Conservation (phyloP, 1,284 basidiomycete species). For the Irpex sp. region DNA sequence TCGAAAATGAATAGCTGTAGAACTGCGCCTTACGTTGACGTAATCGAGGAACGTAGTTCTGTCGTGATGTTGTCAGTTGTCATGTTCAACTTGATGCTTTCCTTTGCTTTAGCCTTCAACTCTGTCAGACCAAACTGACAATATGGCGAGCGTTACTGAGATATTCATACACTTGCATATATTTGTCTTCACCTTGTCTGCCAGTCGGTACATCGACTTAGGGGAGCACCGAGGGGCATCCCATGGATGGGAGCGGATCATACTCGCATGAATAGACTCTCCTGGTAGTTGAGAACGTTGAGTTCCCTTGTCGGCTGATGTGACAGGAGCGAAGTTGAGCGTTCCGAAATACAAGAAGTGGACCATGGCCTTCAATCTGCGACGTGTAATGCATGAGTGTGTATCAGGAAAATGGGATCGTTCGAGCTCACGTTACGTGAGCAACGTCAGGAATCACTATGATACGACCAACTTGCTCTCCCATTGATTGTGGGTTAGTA, state of each 20-base stretch:
- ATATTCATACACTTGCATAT: background rate
- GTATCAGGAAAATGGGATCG: background rate
- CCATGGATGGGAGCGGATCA: background rate
- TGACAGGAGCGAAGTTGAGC: background rate
- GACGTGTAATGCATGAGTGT: background rate
- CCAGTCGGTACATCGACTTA: background rate
- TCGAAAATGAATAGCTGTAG: too few species aligned
- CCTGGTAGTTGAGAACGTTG: too few species aligned
- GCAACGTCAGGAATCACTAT: background rate
- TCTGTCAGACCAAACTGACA: conserved; percentile 11
- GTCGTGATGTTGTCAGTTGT: conserved; percentile 11
- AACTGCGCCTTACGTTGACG: background rate
- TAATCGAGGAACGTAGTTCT: conserved; percentile 15
- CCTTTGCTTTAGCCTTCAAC: conserved; percentile 8
- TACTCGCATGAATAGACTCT: background rate
- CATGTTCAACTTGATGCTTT: conserved; percentile 10
- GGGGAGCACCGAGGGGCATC: background rate
- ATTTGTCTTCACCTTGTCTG: background rate
- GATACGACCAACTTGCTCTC: background rate
- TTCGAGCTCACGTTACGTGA: background rate
- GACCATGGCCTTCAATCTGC: background rate
- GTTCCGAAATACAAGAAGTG: background rate
- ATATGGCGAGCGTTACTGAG: background rate
- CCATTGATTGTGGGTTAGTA: too few species aligned
- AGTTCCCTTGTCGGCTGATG: background rate